A percentile compares a stretch with the other conserved stretches of the same genome.
These are phyloP conservation scores for Corniculantispora saksenae DNA, from an alignment of 2,329 filamentous ascomycete species.

Conservation along the genomic window DNA sequence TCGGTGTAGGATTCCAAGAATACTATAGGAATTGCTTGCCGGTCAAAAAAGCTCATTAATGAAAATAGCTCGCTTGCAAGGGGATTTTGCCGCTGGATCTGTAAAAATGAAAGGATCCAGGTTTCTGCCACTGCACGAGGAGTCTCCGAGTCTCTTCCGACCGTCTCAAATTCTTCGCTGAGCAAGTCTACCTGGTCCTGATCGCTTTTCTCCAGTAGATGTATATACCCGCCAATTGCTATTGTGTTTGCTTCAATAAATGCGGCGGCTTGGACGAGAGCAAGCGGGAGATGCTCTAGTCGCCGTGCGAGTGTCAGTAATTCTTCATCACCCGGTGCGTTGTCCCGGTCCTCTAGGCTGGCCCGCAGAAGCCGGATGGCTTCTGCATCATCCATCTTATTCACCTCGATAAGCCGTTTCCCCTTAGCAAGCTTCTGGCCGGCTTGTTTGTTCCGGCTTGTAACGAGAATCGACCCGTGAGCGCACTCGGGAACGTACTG, in stretches of 20 bases:
- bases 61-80: slow-evolving; percentile 10
- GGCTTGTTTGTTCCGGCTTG: slow-evolving; percentile 36
- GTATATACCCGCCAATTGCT: slow-evolving; percentile 33
- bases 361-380: slow-evolving; percentile 27
- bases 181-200: slow-evolving; percentile 29
- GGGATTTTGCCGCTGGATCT: slow-evolving; percentile 26
- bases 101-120: slow-evolving; percentile 35
- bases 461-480: slow-evolving; percentile 34
- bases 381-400: slow-evolving; percentile 31
- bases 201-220: slow-evolving; percentile 31
- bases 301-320: background rate
- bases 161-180: slow-evolving; percentile 25
- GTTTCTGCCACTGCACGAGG: slow-evolving; percentile 30
- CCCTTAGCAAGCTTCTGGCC: slow-evolving; percentile 29
- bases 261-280: slow-evolving; percentile 31
- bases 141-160: slow-evolving; percentile 27
- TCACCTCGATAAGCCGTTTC: slow-evolving; percentile 27
- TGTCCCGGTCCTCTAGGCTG: slow-evolving; percentile 19
- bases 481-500: slow-evolving; percentile 31
- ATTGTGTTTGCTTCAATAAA: slow-evolving; percentile 29
- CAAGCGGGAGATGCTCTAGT: slow-evolving; percentile 32
- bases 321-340: background rate
- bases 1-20: background rate
- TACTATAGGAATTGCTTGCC: slow-evolving; percentile 15
- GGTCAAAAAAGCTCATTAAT: slow-evolving; percentile 4